A percentile compares a stretch with the other conserved stretches of the same genome.
These are phyloP conservation scores for Paralagenidium karlingii DNA, from an alignment of 352 stramenopile genomes.

Conservation along the genomic window DNA sequence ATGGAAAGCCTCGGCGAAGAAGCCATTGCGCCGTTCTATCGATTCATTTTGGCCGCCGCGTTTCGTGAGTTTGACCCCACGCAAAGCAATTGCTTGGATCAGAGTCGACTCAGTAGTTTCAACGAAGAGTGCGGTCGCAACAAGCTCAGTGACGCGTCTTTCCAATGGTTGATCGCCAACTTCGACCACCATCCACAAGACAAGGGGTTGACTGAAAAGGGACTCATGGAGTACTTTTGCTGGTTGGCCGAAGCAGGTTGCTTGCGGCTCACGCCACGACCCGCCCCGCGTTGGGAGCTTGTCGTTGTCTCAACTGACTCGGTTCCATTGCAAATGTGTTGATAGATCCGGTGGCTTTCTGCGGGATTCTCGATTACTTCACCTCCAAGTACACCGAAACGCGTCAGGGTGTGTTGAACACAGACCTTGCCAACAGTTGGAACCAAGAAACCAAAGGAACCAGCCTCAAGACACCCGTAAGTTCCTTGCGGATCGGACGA, in stretches of 20 bases:
- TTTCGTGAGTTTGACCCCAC: constrained; percentile 30
- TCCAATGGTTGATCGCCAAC: constrained; percentile 36
- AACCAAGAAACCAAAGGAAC: constrained; percentile 5
- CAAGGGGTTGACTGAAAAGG: constrained; percentile 27
- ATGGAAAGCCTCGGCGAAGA: no score
- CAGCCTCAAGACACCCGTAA: constrained; percentile 6
- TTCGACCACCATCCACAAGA: constrained; percentile 39
- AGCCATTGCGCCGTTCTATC: constrained; percentile 42
- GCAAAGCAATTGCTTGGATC: constrained; percentile 13
- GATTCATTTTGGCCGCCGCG: constrained; percentile 38
- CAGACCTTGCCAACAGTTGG: constrained; percentile 1
- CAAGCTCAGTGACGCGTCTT: constrained; percentile 9
- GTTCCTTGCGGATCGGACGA: no score
- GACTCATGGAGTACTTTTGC: constrained; percentile 51
- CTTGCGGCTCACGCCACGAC: background rate
- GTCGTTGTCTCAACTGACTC: background rate
- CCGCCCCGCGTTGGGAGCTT: background rate
- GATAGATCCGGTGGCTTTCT: constrained; percentile 49
- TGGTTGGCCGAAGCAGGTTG: constrained; percentile 53
- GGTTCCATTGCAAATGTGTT: background rate
- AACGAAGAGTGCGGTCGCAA: constrained; percentile 25
- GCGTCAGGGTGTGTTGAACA: constrained; percentile 9
- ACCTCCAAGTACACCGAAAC: constrained; percentile 49
- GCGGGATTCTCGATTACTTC: constrained; percentile 35
- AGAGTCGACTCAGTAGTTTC: constrained; percentile 19